Base-by-base conservation (phyloP, 805 yeast species). In the Metschnikowia continentalis region DNA sequence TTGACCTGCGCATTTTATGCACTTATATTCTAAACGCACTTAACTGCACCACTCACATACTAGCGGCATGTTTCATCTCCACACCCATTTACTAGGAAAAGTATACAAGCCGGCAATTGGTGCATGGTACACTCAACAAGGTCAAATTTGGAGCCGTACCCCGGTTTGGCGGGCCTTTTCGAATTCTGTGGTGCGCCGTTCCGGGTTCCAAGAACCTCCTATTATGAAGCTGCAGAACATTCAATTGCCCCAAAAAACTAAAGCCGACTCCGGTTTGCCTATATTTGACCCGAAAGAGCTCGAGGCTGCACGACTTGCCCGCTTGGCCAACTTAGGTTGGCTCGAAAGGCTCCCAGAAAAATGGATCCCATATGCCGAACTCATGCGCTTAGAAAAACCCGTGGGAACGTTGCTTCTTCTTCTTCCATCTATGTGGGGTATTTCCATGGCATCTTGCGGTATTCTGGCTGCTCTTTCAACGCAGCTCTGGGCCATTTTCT, bases 301-400 rank as follows among this genome's bases (percentile, higher is more conserved):
- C 8, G 75, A 72, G 51, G 72, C 73, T 2, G 89, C 85, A 7
- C 72, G 77, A 40, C 66, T 74, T 30, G 79, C 80, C 11, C 71
- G 90, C 54, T 55, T 70, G 38, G 74, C 74, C 2, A 66, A 65
- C 11, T 61, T 73, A 35, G 76, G 74, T 6, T 72, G 75, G 64
- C 74, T 88, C 14, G 72, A 82, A 1, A 74, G 76, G 33, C 74
- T 94, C 22, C 98, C 99, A 0, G 75, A 72, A 39, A 76, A 76
- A 50, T 75, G 84, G 82, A 84, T 88, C 42, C 98, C 99, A 0
- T 94, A 90, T 64, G 96, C 96, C 40, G 96, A 90, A 62, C 72
- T 94, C 49, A 84, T 90, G 87, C 76, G 99, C 49, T 68, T 92
- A 49, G 99, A 94, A 63, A 89, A 89, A 60, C 99, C 99, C 0